Percentiles rank a stretch among this genome's conserved stretches.
Evolutionary conservation across 345 rosid species (phyloP).

Genomic region (Brassica rapa): DNA sequence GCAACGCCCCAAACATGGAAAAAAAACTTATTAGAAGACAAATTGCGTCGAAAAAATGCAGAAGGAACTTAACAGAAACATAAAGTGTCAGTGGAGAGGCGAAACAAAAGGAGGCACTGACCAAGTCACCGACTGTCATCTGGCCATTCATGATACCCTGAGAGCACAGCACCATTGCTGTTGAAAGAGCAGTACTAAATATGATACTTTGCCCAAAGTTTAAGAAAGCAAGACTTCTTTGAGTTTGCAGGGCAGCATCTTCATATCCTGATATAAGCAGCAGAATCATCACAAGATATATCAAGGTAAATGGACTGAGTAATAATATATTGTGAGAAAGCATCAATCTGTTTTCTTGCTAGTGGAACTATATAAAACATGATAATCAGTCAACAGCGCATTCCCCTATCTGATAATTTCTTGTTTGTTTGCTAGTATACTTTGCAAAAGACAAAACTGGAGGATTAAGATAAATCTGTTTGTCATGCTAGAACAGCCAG

Average conservation of each 20-base stretch:
- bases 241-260: constrained; percentile 91
- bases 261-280: constrained; percentile 67
- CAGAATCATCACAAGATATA: constrained; percentile 18
- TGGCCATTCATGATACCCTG: constrained; percentile 82
- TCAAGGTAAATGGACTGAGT: background rate
- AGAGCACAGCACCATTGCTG: constrained; percentile 96
- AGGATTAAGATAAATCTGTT: background rate
- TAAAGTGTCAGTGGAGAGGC: background rate
- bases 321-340: background rate
- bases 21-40: constrained; percentile 16
- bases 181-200: constrained; percentile 89
- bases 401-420: background rate
- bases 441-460: constrained; percentile 4
- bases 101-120: constrained; percentile 37
- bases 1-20: constrained; percentile 34
- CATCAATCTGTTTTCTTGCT: constrained; percentile 3
- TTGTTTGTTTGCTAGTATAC: constrained; percentile 18
- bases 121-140: constrained; percentile 99
- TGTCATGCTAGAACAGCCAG: background rate
- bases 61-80: constrained; percentile 1
- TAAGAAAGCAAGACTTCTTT: constrained; percentile 87
- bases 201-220: constrained; percentile 96
- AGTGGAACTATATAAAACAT: background rate
- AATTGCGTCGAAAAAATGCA: background rate
- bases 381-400: background rate